A percentile compares a stretch with the other conserved stretches of the same genome.
Evolutionary conservation across 2,329 filamentous ascomycete species (phyloP).

Genomic region (Pseudogymnoascus sp.): DNA sequence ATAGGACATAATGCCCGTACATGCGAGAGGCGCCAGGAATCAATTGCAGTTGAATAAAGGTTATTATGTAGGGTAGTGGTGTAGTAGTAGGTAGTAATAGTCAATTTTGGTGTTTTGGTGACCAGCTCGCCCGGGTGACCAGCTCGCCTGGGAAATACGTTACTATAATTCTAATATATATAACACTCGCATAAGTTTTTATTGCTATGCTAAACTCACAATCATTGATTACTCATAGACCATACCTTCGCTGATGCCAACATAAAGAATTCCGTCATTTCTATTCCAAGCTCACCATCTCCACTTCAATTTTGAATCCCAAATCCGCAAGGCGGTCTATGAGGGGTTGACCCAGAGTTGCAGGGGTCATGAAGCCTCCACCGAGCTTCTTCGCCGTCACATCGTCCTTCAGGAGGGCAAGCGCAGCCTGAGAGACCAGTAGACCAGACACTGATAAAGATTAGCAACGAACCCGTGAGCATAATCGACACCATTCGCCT

Average conservation of each 20-base stretch:
- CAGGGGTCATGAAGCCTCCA: constrained; percentile 64
- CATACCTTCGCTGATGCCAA: not conserved
- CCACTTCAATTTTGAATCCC: constrained; percentile 55
- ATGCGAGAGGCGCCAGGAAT: too few species aligned
- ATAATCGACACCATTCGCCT: not conserved
- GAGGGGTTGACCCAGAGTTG: constrained; percentile 58
- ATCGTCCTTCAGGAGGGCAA: constrained; percentile 53
- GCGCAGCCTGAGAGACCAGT: constrained; percentile 54
- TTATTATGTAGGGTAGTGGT: too few species aligned
- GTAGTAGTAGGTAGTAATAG: too few species aligned
- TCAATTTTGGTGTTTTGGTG: too few species aligned
- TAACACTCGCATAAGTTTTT: not conserved
- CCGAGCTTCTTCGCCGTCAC: constrained; percentile 40
- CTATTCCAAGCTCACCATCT: constrained; percentile 29
- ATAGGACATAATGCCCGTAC: too few species aligned
- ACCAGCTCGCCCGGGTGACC: too few species aligned
- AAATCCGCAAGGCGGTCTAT: constrained; percentile 52
- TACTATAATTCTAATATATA: not conserved
- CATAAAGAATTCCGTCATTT: not conserved
- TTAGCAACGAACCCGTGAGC: constrained; percentile 13
- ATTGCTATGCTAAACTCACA: not conserved
- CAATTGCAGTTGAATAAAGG: too few species aligned
- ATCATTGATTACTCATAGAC: not conserved
- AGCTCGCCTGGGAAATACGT: too few species aligned
- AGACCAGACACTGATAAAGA: constrained; percentile 50